Percentiles rank a stretch among this genome's conserved stretches.
phyloP scores from a whole-genome alignment of 2,329 filamentous ascomycete species.

The Botryotinia globosa region DNA sequence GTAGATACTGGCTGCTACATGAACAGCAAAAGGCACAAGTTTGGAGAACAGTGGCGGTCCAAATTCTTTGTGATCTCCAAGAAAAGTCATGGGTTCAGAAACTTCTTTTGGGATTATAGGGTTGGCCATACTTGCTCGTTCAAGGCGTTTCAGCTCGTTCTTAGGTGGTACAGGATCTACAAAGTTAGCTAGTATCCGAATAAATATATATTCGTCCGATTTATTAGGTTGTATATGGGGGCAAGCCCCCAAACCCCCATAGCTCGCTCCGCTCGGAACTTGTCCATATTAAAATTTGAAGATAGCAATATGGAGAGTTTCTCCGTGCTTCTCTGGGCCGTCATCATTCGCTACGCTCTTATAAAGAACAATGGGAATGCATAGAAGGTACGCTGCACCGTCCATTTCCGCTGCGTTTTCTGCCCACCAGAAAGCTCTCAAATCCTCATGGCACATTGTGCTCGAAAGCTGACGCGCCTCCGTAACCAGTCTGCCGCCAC shows the following conservation, averaged over 20 bases:
- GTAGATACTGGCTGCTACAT: constrained; percentile 93
- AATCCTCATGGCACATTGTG: not conserved
- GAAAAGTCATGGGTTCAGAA: constrained; percentile 71
- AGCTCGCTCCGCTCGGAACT: not conserved
- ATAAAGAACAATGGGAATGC: not conserved
- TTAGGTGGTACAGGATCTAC: constrained; percentile 77
- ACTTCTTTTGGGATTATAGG: constrained; percentile 78
- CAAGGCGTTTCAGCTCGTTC: constrained; percentile 79
- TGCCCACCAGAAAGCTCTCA: not conserved
- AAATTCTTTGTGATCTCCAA: constrained; percentile 78
- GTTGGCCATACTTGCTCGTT: constrained; percentile 84
- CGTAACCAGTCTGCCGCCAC: not conserved
- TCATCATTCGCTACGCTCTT: not conserved
- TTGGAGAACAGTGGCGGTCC: constrained; percentile 85
- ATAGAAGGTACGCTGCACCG: not conserved
- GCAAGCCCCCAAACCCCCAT: not conserved
- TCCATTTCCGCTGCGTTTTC: not conserved
- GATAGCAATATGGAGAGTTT: not conserved
- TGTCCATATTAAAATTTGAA: not conserved
- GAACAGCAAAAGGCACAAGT: constrained; percentile 91
- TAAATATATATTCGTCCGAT: not conserved
- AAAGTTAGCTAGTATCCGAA: constrained; percentile 36
- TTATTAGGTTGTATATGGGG: not conserved
- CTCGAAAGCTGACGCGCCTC: not conserved
- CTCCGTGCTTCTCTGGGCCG: not conserved